Evolutionary conservation across 768 basidiomycete species (phyloP).

Genomic region (Mycena amicta): DNA sequence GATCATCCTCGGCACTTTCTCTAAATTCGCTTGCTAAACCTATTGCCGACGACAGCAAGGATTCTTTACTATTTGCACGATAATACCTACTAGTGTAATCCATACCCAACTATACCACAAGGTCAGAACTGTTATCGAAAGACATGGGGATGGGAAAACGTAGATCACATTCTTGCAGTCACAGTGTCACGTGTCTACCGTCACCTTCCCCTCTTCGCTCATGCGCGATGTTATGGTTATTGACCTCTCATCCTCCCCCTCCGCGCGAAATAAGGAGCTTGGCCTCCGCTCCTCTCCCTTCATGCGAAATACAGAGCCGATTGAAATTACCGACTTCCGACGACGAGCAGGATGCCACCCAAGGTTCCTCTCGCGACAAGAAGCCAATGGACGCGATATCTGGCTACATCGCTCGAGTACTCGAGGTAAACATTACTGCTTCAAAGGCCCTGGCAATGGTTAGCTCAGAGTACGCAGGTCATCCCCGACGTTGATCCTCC

Average conservation of each 20-base stretch:
- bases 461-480: conserved; percentile 65
- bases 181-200: background rate
- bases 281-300: background rate
- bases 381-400: background rate
- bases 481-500: conserved; percentile 69
- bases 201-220: background rate
- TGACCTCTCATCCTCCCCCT: background rate
- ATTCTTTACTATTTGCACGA: conserved; percentile 22
- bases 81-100: conserved; percentile 1
- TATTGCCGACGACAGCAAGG: conserved; percentile 18
- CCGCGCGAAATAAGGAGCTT: background rate
- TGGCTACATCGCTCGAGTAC: background rate
- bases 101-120: background rate
- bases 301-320: background rate
- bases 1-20: conserved; percentile 24
- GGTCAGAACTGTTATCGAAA: background rate
- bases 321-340: background rate
- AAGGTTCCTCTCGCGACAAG: background rate
- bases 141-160: too few relatives aligned
- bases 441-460: background rate
- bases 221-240: background rate
- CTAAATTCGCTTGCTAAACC: conserved; percentile 17
- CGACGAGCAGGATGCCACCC: background rate
- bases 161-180: too few relatives aligned
- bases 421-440: background rate